Conservation (phyloP, 202 grass and related monocot species). For the Bolboschoenoplectus hybrid region DNA sequence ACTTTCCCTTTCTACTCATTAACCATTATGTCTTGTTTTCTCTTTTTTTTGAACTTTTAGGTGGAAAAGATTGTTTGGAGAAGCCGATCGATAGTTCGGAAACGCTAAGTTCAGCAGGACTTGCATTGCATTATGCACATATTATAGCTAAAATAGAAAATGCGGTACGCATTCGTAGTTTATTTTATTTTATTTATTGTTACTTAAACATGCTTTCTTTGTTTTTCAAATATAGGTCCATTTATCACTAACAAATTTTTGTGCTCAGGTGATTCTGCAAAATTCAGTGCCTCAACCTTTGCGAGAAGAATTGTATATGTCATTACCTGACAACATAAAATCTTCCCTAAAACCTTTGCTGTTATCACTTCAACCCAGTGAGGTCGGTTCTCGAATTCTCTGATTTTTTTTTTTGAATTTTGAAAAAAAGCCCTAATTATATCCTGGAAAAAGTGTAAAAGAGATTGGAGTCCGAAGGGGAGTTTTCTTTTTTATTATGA, state of each 20-base stretch:
- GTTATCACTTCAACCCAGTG: constrained; percentile 20
- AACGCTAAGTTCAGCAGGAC: constrained; percentile 55
- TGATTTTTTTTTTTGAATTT: neutral
- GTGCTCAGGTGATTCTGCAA: constrained; percentile 43
- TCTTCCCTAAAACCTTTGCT: constrained; percentile 27
- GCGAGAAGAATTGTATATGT: constrained; percentile 46
- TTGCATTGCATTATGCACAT: constrained; percentile 69
- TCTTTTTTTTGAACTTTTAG: constrained; percentile 34
- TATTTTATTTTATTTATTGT: neutral
- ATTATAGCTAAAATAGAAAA: constrained; percentile 59
- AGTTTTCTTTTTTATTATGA: neutral
- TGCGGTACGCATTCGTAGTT: constrained; percentile 48
- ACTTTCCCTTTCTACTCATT: neutral
- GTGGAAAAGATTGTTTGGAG: constrained; percentile 36
- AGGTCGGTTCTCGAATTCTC: neutral
- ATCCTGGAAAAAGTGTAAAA: neutral
- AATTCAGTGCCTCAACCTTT: constrained; percentile 37
- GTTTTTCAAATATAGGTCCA: neutral
- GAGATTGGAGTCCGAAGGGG: neutral
- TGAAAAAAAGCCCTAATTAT: too few species aligned
- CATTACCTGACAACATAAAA: constrained; percentile 39
- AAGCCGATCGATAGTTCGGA: constrained; percentile 25
- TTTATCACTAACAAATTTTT: neutral
- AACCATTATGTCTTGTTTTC: neutral
- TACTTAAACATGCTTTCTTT: neutral